Evolutionary conservation across 2,329 filamentous ascomycete genomes (phyloP).

Genomic region (Colletotrichum caudatum): DNA sequence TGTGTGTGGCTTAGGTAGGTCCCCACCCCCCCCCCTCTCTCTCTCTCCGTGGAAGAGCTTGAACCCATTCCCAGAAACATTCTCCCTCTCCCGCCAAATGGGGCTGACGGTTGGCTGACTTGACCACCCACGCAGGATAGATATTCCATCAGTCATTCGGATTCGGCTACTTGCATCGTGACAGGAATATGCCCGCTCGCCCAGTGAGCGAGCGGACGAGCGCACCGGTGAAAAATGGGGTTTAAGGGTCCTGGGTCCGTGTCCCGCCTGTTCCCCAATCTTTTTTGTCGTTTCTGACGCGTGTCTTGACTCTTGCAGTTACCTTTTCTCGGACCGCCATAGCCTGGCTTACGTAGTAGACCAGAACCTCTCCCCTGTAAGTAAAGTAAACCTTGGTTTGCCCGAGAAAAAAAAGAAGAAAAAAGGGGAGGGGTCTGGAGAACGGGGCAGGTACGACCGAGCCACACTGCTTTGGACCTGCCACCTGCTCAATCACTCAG

Average conservation of each 20-base stretch:
- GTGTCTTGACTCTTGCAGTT: constrained; percentile 33
- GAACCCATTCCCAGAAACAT: constrained; percentile 35
- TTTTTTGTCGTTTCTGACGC: constrained; percentile 29
- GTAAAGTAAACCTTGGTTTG: neutral
- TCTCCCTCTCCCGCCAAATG: neutral
- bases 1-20: neutral
- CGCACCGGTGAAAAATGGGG: constrained; percentile 34
- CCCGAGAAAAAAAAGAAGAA: neutral
- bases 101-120: neutral
- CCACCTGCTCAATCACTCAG: neutral
- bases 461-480: neutral
- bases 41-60: neutral
- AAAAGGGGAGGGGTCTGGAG: constrained; percentile 1
- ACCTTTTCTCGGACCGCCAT: neutral
- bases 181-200: neutral
- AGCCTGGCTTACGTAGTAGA: neutral
- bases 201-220: neutral
- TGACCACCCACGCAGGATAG: no score
- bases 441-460: neutral
- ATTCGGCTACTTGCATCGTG: neutral
- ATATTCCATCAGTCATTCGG: neutral
- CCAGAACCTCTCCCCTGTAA: neutral
- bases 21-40: neutral
- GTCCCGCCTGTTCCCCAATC: constrained; percentile 35
- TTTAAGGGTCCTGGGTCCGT: constrained; percentile 39